A percentile compares a stretch with the other conserved stretches of the same genome.
phyloP scores from a whole-genome alignment of 345 rosid species.

The Psidium friedrichsthalianum region DNA sequence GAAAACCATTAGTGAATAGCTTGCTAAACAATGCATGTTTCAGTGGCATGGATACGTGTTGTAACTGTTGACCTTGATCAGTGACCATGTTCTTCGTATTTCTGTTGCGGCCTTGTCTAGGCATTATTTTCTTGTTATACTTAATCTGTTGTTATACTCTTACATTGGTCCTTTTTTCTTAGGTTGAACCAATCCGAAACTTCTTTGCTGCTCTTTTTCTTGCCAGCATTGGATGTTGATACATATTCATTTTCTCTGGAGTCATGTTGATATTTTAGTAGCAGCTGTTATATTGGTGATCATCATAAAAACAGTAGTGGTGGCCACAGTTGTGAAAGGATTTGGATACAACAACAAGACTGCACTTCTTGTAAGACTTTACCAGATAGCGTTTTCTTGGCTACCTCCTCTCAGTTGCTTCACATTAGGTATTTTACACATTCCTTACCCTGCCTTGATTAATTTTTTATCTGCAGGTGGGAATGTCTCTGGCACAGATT shows the following conservation, averaged over 20 bases:
- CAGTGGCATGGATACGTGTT: background rate
- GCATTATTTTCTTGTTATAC: background rate
- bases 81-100: background rate
- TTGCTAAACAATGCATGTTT: background rate
- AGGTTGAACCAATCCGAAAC: slow-evolving; percentile 94
- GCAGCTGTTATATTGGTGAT: slow-evolving; percentile 79
- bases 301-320: slow-evolving; percentile 58
- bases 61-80: background rate
- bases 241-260: slow-evolving; percentile 88
- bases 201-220: slow-evolving; percentile 92
- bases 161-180: slow-evolving; percentile 4
- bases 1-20: background rate
- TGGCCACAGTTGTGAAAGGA: slow-evolving; percentile 61
- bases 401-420: background rate
- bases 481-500: slow-evolving; percentile 94
- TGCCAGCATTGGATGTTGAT: slow-evolving; percentile 89
- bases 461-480: slow-evolving; percentile 39
- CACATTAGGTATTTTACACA: background rate
- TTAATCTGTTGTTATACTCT: background rate
- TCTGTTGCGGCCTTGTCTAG: background rate
- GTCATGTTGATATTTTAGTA: slow-evolving; percentile 74
- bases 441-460: slow-evolving; percentile 4
- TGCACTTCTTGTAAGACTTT: slow-evolving; percentile 62
- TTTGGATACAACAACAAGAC: slow-evolving; percentile 88
- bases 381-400: background rate